A percentile compares a stretch with the other conserved stretches of the same genome.
Evolutionary conservation across 148 eudicot species (phyloP).

Genomic region (Vaccinium vitisidaea): DNA sequence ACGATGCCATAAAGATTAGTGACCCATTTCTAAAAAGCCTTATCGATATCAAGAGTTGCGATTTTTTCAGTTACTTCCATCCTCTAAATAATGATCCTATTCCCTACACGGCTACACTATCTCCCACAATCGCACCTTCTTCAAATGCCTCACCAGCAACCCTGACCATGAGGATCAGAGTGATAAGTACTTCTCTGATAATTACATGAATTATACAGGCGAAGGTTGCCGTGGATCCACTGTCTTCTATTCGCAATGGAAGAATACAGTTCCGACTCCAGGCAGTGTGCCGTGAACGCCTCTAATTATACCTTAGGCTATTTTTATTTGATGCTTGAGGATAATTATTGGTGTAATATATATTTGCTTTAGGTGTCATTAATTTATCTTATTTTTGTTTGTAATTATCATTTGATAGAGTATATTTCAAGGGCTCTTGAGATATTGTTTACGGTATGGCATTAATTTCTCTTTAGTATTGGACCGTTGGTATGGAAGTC

Average conservation of each 20-base stretch:
- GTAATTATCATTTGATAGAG: too few relatives aligned
- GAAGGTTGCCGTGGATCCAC: background rate
- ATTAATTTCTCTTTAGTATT: too few relatives aligned
- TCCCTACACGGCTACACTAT: conserved; percentile 7
- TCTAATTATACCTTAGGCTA: too few relatives aligned
- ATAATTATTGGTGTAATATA: too few relatives aligned
- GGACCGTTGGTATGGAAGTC: too few relatives aligned
- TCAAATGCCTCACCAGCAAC: conserved; percentile 19
- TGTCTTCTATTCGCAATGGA: conserved; percentile 5
- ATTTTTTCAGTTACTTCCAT: background rate
- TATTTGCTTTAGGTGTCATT: too few relatives aligned
- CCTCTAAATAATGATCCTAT: conserved; percentile 19
- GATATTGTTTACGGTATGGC: too few relatives aligned
- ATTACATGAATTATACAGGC: too few relatives aligned
- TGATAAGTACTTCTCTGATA: background rate
- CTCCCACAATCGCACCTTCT: conserved; percentile 17
- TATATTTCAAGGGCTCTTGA: too few relatives aligned
- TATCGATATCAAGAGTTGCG: background rate
- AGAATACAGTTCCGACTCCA: background rate
- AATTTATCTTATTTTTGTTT: too few relatives aligned
- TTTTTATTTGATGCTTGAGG: too few relatives aligned
- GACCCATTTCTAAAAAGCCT: background rate
- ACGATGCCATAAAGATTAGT: background rate
- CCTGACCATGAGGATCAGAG: background rate
- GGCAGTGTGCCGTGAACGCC: background rate